Conservation (phyloP, 2,329 filamentous ascomycete species). For the Cordyceps cateniannulata region DNA sequence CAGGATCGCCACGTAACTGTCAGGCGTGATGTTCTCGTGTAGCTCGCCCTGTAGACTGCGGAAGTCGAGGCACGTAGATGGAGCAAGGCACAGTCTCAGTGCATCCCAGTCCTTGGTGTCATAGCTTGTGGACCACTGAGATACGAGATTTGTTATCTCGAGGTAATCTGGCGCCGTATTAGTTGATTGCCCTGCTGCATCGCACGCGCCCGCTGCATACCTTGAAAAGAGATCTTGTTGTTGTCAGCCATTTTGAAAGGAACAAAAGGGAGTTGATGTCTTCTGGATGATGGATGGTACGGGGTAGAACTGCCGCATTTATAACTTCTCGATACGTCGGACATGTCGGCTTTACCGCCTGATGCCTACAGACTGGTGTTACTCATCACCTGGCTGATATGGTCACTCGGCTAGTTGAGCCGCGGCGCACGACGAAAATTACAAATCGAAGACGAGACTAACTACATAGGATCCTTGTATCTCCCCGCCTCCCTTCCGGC, state of each 20-base stretch:
- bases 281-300: no score
- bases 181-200: neutral
- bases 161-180: conserved; percentile 11
- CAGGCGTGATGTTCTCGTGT: conserved; percentile 13
- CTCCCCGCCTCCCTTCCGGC: no score
- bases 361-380: no score
- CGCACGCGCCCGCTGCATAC: neutral
- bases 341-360: no score
- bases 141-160: conserved; percentile 26
- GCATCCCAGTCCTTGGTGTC: conserved; percentile 61
- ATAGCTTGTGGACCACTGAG: conserved; percentile 62
- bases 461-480: no score
- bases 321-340: no score
- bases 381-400: no score
- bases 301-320: no score
- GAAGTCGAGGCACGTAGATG: conserved; percentile 21
- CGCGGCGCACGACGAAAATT: no score
- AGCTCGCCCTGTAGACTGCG: conserved; percentile 10
- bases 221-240: neutral
- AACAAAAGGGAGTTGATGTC: no score
- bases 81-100: conserved; percentile 55
- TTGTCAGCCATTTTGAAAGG: neutral
- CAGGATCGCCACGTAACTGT: conserved; percentile 26
- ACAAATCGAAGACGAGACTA: no score
- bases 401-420: no score